phyloP scores from a whole-genome alignment of 2,329 filamentous ascomycete species.

The Furcasterigmium sp. region DNA sequence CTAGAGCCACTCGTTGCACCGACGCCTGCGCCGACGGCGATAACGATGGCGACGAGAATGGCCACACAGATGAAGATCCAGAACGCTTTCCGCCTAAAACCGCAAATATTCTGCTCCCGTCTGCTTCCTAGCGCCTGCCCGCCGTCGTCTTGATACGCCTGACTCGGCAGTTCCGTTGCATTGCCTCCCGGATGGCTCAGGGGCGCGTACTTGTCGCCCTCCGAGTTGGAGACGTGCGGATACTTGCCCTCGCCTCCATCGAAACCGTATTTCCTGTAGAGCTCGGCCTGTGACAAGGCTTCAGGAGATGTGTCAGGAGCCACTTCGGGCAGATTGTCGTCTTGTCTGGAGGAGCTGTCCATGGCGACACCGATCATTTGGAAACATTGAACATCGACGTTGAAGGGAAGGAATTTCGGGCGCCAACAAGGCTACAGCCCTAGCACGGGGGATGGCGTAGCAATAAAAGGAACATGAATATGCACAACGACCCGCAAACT shows the following conservation, averaged over 20 bases:
- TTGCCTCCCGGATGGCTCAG: neutral
- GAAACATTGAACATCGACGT: no score
- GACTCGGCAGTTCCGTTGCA: neutral
- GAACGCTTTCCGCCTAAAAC: slow-evolving; percentile 7
- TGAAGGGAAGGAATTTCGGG: no score
- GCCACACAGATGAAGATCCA: slow-evolving; percentile 6
- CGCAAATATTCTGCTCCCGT: slow-evolving; percentile 6
- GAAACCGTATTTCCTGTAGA: neutral
- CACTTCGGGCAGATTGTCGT: slow-evolving; percentile 7
- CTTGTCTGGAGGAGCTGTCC: neutral
- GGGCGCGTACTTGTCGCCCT: neutral
- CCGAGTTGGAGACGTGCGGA: neutral
- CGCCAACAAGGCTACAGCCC: no score
- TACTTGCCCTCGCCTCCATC: slow-evolving; percentile 3
- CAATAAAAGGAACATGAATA: no score
- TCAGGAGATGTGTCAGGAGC: slow-evolving; percentile 5
- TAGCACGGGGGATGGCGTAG: no score
- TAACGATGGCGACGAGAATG: slow-evolving; percentile 5
- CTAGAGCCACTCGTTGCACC: neutral
- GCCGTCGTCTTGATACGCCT: neutral
- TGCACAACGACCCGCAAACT: no score
- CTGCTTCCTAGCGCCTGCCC: neutral
- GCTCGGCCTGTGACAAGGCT: neutral
- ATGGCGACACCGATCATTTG: no score
- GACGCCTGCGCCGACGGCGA: slow-evolving; percentile 8